phyloP scores from a whole-genome alignment of 2,329 filamentous ascomycete species.

The Zopfia rhizophila region DNA sequence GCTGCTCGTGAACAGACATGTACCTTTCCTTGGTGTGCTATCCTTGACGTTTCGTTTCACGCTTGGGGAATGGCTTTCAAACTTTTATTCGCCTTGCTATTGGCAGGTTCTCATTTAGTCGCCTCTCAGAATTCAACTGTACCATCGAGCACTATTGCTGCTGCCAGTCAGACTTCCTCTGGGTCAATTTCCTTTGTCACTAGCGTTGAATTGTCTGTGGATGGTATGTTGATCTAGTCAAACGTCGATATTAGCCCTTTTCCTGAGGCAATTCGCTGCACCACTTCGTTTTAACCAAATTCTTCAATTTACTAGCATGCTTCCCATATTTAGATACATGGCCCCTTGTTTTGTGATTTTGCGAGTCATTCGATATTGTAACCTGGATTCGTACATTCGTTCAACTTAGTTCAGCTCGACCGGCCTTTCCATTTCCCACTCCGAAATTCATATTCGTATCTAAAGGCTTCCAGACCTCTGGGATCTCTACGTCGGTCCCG shows the following conservation, averaged over 20 bases:
- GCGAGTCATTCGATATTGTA: too few species aligned
- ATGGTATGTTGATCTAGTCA: conserved; percentile 16
- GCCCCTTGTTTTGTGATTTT: too few species aligned
- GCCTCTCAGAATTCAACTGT: conserved; percentile 14
- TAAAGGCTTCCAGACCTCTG: conserved; percentile 28
- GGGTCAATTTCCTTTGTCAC: conserved; percentile 19
- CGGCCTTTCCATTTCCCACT: too few species aligned
- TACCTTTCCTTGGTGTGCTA: neutral
- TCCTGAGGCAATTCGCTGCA: neutral
- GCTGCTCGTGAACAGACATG: conserved; percentile 12
- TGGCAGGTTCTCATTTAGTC: conserved; percentile 5
- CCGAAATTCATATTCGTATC: too few species aligned
- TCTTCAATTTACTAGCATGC: too few species aligned
- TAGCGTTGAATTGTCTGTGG: conserved; percentile 20
- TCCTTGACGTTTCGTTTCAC: neutral
- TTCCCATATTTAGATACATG: too few species aligned
- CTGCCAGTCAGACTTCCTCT: conserved; percentile 15
- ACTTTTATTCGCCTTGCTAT: conserved; percentile 8
- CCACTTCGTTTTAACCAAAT: neutral
- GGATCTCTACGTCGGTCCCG: conserved; percentile 35
- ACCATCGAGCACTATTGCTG: conserved; percentile 9
- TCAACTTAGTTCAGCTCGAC: too few species aligned
- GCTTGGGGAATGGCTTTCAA: conserved; percentile 4
- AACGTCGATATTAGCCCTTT: too few species aligned
- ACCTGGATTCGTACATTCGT: too few species aligned